Conservation (phyloP, 768 basidiomycete genomes). For the Melanogaster broomeanus region DNA sequence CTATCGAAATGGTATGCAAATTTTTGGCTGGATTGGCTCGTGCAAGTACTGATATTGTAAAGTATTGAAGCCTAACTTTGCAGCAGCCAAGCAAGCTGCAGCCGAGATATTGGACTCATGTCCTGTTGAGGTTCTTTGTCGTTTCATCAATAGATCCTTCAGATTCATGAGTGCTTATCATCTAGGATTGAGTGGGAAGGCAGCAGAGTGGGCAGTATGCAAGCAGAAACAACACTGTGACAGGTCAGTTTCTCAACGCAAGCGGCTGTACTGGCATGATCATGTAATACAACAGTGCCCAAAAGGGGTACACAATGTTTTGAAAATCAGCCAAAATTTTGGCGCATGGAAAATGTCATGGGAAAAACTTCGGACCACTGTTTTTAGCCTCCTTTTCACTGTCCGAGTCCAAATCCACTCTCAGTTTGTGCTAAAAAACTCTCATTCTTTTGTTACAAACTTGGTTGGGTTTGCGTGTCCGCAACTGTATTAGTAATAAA, state of each 20-base stretch:
- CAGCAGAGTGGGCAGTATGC: slow-evolving; percentile 40
- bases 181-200: slow-evolving; percentile 35
- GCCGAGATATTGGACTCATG: slow-evolving; percentile 34
- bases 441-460: not conserved
- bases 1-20: slow-evolving; percentile 4
- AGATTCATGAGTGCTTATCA: slow-evolving; percentile 39
- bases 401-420: not conserved
- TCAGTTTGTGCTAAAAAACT: not conserved
- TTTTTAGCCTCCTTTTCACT: not conserved
- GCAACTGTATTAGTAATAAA: too few relatives aligned
- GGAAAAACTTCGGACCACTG: not conserved
- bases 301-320: not conserved
- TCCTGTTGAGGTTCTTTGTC: slow-evolving; percentile 34
- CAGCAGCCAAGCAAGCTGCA: slow-evolving; percentile 29
- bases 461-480: not conserved
- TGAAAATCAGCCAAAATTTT: not conserved
- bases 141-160: slow-evolving; percentile 40
- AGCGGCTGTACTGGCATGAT: not conserved
- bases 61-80: slow-evolving; percentile 32
- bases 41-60: slow-evolving; percentile 37
- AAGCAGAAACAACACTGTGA: slow-evolving; percentile 40
- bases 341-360: slow-evolving; percentile 2
- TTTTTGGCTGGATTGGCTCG: slow-evolving; percentile 2
- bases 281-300: too few relatives aligned
- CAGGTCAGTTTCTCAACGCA: slow-evolving; percentile 21